Conservation (phyloP, 2,329 filamentous ascomycete species). For the Coniochaeta ligniaria region DNA sequence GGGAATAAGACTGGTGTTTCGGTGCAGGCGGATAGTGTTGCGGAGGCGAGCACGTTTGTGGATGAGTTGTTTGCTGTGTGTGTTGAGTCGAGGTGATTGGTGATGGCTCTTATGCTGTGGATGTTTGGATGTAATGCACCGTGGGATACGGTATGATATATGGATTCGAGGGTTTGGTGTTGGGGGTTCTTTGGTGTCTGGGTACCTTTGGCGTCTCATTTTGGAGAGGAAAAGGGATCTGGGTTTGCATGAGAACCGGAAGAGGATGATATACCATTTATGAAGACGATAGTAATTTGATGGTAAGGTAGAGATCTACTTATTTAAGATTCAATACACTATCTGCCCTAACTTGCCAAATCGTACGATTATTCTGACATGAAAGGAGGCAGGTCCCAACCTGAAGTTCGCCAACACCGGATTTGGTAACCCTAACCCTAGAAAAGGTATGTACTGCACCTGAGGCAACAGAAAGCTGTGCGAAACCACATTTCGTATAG, state of each 20-base stretch:
- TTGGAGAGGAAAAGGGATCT: background rate
- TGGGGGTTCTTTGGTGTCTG: background rate
- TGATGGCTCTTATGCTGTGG: background rate
- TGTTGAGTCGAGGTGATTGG: constrained; percentile 2
- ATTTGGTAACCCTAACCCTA: too few species aligned
- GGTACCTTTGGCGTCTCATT: background rate
- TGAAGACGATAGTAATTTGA: too few species aligned
- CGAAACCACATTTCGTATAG: too few species aligned
- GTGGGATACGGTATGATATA: background rate
- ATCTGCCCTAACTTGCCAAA: too few species aligned
- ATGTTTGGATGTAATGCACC: background rate
- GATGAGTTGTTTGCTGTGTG: constrained; percentile 32
- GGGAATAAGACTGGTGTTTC: constrained; percentile 18
- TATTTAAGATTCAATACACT: background rate
- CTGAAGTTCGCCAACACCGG: too few species aligned
- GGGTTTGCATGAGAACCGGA: background rate
- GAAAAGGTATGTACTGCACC: too few species aligned
- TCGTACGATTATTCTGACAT: too few species aligned
- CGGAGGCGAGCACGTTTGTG: constrained; percentile 31
- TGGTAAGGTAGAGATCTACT: too few species aligned
- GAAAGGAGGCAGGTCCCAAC: too few species aligned
- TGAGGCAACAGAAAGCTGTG: too few species aligned
- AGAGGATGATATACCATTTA: background rate
- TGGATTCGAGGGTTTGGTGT: background rate
- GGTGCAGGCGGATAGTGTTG: constrained; percentile 25